Evolutionary conservation across 2,329 filamentous ascomycete species (phyloP), one percentile per base, ranked within the genome.

Genomic region (Ophiocordyceps polyrhachis-furcata): DNA sequence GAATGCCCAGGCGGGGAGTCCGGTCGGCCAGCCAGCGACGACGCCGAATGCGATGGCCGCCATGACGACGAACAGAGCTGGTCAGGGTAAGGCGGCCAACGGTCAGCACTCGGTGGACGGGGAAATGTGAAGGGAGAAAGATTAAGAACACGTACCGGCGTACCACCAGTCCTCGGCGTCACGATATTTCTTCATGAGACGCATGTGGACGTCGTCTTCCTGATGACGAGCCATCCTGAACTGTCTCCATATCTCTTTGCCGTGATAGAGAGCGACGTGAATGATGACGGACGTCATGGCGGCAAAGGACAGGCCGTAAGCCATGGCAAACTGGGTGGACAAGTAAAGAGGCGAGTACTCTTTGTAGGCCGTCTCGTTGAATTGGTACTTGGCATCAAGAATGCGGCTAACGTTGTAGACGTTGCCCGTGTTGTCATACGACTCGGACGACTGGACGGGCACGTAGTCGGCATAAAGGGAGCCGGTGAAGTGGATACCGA

Each of bases 301-400:
- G n/a, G 79, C 79, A 54, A 83, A 83, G 0, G 74, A 75, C 12
- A 82, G 62, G 1, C 77, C 78, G 51, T 83, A 76, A 8, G 66
- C 62, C 35, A 76, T 56, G 2, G 70, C 69, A 48, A 74, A 83
- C 48, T 79, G 77, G 0, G 76, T 70, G 2, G 75, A 69, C 19
- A 83, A 63, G 53, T 73, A 82, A 4, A 81, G 66, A 1, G 79
- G 79, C 19, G 78, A 82, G 56, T 83, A 82, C 20, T 64, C 62
- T 49, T 70, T 63, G 58, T 83, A 83, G 14, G 72, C 72, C 3
- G 65, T 67, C 51, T 70, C 67, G 55, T 81, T 71, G 47, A 83
- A 73, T n/a, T 70, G 64, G 45, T 67, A 62, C 50, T 76, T 64
- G 5, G 59, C 50, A 45, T 70, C 70, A 17, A 82, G 65, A 43